phyloP scores from a whole-genome alignment of 148 eudicot genomes.

The Persicaria maculosa region DNA sequence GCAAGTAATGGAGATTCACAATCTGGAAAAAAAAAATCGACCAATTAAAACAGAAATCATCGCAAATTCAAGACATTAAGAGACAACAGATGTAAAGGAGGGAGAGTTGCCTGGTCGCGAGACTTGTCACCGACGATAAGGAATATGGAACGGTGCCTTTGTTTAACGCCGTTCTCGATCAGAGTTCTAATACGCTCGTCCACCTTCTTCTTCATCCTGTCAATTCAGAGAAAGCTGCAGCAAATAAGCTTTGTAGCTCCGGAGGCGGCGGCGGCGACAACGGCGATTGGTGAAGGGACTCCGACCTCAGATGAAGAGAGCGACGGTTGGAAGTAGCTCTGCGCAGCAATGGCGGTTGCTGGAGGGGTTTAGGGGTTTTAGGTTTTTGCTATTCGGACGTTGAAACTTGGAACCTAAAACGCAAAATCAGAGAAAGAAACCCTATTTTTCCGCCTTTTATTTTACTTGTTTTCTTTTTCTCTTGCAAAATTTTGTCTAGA shows the following conservation, averaged over 20 bases:
- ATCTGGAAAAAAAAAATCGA: slow-evolving; percentile 32
- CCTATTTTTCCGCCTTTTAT: too few species aligned
- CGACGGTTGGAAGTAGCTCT: neutral
- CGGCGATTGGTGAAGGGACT: neutral
- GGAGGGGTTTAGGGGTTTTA: too few species aligned
- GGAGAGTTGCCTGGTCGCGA: slow-evolving; percentile 50
- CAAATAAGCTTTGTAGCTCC: neutral
- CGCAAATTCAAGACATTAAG: neutral
- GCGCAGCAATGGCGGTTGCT: too few species aligned
- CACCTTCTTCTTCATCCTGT: slow-evolving; percentile 75
- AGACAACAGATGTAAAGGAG: neutral
- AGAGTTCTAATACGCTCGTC: slow-evolving; percentile 84
- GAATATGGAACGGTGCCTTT: slow-evolving; percentile 75
- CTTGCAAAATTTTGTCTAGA: too few species aligned
- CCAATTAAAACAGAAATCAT: neutral
- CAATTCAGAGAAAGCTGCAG: neutral
- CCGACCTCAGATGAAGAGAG: neutral
- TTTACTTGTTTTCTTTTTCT: too few species aligned
- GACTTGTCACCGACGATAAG: slow-evolving; percentile 86
- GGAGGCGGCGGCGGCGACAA: neutral
- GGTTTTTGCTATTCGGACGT: too few species aligned
- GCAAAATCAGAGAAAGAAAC: too few species aligned
- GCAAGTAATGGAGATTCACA: slow-evolving; percentile 77
- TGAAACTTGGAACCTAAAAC: too few species aligned
- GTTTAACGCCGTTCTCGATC: slow-evolving; percentile 89